Conservation (phyloP, 1,284 basidiomycete genomes). For the Grifola frondosa region DNA sequence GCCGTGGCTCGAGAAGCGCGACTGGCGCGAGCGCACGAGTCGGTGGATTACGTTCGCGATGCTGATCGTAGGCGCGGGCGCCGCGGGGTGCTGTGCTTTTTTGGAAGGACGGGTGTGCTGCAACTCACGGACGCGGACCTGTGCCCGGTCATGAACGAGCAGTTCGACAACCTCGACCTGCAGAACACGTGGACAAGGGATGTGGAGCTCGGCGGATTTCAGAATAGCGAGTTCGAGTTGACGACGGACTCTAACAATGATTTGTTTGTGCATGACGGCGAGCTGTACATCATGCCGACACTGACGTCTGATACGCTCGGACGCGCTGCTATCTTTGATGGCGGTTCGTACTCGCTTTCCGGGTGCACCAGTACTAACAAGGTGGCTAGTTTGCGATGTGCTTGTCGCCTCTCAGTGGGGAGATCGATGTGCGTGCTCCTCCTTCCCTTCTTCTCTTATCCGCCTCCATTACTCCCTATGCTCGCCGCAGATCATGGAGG, state of each 20-base stretch:
- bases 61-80: constrained; percentile 44
- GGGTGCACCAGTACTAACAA: constrained; percentile 56
- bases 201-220: constrained; percentile 74
- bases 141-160: constrained; percentile 69
- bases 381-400: constrained; percentile 5
- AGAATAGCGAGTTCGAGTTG: constrained; percentile 84
- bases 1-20: constrained; percentile 58
- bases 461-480: too few relatives aligned
- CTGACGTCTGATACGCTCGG: constrained; percentile 70
- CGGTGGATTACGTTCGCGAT: constrained; percentile 58
- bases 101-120: constrained; percentile 44
- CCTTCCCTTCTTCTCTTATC: background rate
- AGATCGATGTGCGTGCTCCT: constrained; percentile 60
- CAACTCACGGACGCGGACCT: constrained; percentile 41
- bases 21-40: constrained; percentile 49
- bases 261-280: constrained; percentile 64
- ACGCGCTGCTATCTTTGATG: constrained; percentile 54
- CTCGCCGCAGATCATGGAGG: constrained; percentile 64
- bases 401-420: constrained; percentile 70
- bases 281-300: constrained; percentile 80
- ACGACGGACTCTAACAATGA: constrained; percentile 63
- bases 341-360: constrained; percentile 63
- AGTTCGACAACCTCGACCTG: constrained; percentile 56
- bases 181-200: constrained; percentile 63
- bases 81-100: constrained; percentile 48